Conservation (phyloP, 2,329 filamentous ascomycete species). For the Mariannaea elegans region DNA sequence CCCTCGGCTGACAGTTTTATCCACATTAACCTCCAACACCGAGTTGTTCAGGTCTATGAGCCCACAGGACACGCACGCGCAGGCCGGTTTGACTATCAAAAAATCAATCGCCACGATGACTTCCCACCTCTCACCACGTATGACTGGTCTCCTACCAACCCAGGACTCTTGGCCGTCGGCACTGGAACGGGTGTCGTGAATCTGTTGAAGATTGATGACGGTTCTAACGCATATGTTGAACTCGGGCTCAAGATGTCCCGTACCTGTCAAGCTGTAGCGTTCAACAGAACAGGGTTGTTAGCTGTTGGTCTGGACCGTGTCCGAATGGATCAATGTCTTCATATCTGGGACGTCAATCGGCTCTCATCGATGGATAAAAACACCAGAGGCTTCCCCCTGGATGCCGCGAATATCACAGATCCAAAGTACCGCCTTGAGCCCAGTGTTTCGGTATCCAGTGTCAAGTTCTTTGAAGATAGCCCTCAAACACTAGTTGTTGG, state of each 20-base stretch:
- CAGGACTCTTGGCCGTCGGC: constrained; percentile 77
- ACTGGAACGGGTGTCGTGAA: constrained; percentile 79
- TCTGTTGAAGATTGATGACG: constrained; percentile 76
- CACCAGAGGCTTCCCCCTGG: constrained; percentile 59
- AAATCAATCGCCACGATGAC: constrained; percentile 67
- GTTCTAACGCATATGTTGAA: constrained; percentile 70
- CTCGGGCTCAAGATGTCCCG: constrained; percentile 79
- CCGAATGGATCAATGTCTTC: constrained; percentile 81
- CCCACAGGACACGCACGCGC: constrained; percentile 67
- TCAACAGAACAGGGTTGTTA: constrained; percentile 75
- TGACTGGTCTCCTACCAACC: constrained; percentile 71
- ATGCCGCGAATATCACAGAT: constrained; percentile 61
- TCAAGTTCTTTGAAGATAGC: constrained; percentile 82
- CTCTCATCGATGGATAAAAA: constrained; percentile 59
- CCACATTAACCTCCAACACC: constrained; percentile 71
- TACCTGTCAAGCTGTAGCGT: constrained; percentile 83
- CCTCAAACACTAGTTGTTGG: constrained; percentile 80
- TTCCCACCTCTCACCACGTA: constrained; percentile 71
- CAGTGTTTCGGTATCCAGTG: constrained; percentile 80
- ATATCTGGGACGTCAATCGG: constrained; percentile 81
- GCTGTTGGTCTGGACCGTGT: constrained; percentile 84
- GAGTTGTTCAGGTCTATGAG: constrained; percentile 70
- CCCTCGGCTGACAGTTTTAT: constrained; percentile 67
- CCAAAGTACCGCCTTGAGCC: constrained; percentile 68
- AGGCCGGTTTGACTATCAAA: constrained; percentile 66